phyloP scores from a whole-genome alignment of 1,284 basidiomycete genomes.

The Sporisorium reilianum region DNA sequence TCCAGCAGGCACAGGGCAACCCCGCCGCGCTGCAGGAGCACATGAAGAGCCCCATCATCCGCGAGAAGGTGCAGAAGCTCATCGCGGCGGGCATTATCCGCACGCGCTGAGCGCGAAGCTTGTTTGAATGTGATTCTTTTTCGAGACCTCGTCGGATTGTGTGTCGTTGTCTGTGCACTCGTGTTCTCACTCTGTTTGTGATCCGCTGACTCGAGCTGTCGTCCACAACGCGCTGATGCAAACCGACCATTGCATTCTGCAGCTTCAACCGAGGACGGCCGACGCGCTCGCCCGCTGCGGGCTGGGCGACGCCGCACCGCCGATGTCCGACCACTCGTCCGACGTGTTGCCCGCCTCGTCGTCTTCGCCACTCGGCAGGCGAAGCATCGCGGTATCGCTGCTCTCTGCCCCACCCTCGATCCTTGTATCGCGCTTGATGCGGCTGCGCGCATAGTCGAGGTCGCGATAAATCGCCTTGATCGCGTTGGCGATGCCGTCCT shows the following conservation, averaged over 20 bases:
- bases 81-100: conserved; percentile 90
- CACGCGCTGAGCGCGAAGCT: conserved; percentile 43
- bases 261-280: conserved; percentile 15
- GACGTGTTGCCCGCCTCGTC: conserved; percentile 25
- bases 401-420: not conserved
- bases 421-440: conserved; percentile 49
- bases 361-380: not conserved
- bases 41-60: conserved; percentile 87
- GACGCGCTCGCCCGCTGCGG: conserved; percentile 2
- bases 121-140: not conserved
- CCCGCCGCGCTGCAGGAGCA: conserved; percentile 92
- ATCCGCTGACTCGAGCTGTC: no score
- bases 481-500: conserved; percentile 70
- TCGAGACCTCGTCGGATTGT: not conserved
- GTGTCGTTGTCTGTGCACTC: not conserved
- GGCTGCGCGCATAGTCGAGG: conserved; percentile 61
- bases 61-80: conserved; percentile 89
- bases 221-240: not conserved
- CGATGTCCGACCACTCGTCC: conserved; percentile 59
- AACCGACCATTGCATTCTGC: no score
- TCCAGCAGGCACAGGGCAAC: conserved; percentile 92
- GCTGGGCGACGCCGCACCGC: conserved; percentile 8
- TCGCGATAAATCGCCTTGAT: conserved; percentile 65
- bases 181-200: not conserved
- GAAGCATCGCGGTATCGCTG: no score